Evolutionary conservation across 768 basidiomycete species (phyloP).

Genomic region (Rhodotorula babjevae): DNA sequence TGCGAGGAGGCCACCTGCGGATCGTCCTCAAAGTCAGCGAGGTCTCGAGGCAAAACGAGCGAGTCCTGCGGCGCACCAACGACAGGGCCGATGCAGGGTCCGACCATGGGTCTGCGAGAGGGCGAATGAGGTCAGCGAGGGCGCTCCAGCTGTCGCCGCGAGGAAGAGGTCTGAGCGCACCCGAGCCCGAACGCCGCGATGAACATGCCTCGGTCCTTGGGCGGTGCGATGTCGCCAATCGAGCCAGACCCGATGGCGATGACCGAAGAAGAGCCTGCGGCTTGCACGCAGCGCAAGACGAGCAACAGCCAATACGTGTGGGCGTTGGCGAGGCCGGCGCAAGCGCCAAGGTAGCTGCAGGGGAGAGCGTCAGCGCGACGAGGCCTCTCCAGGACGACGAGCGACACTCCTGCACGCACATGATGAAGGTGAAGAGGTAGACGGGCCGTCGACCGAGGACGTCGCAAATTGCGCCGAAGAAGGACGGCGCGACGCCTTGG

Average conservation of each 20-base stretch:
- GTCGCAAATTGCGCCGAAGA: conserved; percentile 34
- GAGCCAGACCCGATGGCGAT: conserved; percentile 33
- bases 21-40: background rate
- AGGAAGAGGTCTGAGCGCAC: background rate
- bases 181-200: conserved; percentile 27
- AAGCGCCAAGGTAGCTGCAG: conserved; percentile 32
- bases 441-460: conserved; percentile 24
- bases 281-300: conserved; percentile 23
- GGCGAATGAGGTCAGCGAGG: background rate
- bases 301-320: conserved; percentile 22
- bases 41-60: background rate
- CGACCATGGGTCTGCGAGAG: background rate
- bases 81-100: background rate
- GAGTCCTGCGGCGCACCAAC: too few species aligned
- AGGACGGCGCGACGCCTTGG: conserved; percentile 27
- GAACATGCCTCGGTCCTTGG: conserved; percentile 19
- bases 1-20: conserved; percentile 11
- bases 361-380: background rate
- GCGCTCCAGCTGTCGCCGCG: too few species aligned
- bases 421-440: conserved; percentile 26
- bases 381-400: too few species aligned
- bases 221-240: conserved; percentile 35
- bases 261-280: conserved; percentile 21
- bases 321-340: conserved; percentile 35
- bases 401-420: too few species aligned